Evolutionary conservation across 2,329 filamentous ascomycete species (phyloP).

Genomic region (Parascedosporium putredinis): DNA sequence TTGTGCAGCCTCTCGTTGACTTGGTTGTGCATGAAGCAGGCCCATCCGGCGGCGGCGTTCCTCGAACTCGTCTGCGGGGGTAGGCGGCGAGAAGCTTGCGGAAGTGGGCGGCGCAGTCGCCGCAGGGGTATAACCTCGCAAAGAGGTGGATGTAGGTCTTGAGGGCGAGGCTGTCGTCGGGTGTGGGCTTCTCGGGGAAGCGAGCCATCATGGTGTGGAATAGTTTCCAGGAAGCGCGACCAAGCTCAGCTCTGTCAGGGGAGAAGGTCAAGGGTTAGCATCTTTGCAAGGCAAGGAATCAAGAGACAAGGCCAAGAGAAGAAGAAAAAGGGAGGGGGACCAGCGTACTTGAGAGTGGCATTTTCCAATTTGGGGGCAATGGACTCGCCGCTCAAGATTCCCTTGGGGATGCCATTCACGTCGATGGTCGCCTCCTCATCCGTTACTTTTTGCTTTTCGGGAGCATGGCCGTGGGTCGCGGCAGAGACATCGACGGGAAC

Average conservation of each 20-base stretch:
- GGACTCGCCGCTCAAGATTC: constrained; percentile 53
- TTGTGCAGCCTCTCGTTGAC: constrained; percentile 57
- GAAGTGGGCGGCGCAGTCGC: constrained; percentile 60
- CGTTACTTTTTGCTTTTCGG: neutral
- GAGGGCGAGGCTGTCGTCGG: constrained; percentile 52
- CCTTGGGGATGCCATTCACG: constrained; percentile 31
- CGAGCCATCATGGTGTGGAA: constrained; percentile 62
- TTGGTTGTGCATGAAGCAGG: constrained; percentile 57
- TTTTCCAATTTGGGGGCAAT: constrained; percentile 78
- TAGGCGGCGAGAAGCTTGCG: constrained; percentile 49
- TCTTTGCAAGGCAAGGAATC: constrained; percentile 3
- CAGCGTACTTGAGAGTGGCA: constrained; percentile 61
- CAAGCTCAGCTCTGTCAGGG: constrained; percentile 46
- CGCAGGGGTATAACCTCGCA: constrained; percentile 59
- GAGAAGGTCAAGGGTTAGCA: constrained; percentile 9
- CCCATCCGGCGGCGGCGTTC: constrained; percentile 55
- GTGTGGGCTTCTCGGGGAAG: constrained; percentile 54
- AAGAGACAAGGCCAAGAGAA: neutral
- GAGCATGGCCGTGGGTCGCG: neutral
- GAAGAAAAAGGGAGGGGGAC: neutral
- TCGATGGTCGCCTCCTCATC: constrained; percentile 18
- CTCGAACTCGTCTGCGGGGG: constrained; percentile 56
- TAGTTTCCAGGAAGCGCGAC: constrained; percentile 59
- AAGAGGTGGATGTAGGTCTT: constrained; percentile 57
- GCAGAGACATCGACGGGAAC: constrained; percentile 1